Evolutionary conservation across 208 protist species (phyloP), one percentile per base, ranked within the genome.

Genomic region (Acanthamoeba rhysodes): DNA sequence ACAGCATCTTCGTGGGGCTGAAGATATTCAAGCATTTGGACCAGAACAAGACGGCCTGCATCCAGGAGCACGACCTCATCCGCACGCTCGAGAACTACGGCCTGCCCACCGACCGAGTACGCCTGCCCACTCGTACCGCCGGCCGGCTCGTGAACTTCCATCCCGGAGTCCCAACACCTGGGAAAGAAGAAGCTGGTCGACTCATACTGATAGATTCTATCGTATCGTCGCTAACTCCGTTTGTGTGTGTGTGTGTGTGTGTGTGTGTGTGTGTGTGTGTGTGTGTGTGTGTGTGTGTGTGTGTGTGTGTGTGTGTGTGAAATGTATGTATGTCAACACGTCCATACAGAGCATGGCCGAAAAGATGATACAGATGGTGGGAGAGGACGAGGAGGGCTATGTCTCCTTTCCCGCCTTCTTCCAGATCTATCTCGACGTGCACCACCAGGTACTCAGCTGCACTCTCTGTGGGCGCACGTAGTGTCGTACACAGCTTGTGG

Each of bases 21-120:
- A 90, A 62, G 55, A 68, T 90, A 20, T 90, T 90, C 82, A 29
- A 90, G 27, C 24, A 45, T 41, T 20, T 57, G 29, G 82, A 90
- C 45, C 24, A 62, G 27, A 32, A 45, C 82, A 62, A 90, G 53
- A 50, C n/a, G n/a, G 70, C 34, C 22, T 45, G 22, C 70, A 80
- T 80, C 20, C 70, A 80, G 34, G 34, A 48, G 34, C 34, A 80
- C n/a, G 55, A 90, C 34, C 82, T 90, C 45, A 29, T 29, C 82
- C 34, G 34, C 29, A 45, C 82, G 16, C 82, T 90, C 82, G 29
- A 62, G 16, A 90, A 50, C 48, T 64, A 48, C 45, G 55, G 34
- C 55, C 45, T 90, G 45, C 48, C 27, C 34, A 29, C 82, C 34
- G 53, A 90, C 24, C 29, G 34, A 24, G 82, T 66, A 62, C 24